phyloP scores from a whole-genome alignment of 768 basidiomycete genomes.

The Pulveroboletus sp. region DNA sequence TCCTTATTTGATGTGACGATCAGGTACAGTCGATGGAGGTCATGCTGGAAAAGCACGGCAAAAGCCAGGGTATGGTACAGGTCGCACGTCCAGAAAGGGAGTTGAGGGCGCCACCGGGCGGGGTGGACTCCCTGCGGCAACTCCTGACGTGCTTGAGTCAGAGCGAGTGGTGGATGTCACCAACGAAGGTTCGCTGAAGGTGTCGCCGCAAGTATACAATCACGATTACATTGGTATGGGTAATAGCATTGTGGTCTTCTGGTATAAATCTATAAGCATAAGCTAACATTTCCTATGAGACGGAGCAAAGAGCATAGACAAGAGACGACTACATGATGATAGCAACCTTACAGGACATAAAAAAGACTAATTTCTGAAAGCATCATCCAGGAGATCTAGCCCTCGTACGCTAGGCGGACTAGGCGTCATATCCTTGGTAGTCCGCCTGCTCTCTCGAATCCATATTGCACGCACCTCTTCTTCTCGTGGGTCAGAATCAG shows the following conservation, averaged over 20 bases:
- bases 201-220: constrained; percentile 8
- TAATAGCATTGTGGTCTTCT: neutral
- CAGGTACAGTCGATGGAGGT: constrained; percentile 55
- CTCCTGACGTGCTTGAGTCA: constrained; percentile 51
- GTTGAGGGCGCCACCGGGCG: constrained; percentile 41
- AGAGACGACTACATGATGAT: constrained; percentile 10
- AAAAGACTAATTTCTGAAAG: constrained; percentile 30
- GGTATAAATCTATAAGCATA: constrained; percentile 26
- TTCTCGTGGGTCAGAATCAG: constrained; percentile 34
- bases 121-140: constrained; percentile 50
- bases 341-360: constrained; percentile 1
- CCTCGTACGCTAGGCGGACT: constrained; percentile 5
- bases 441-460: constrained; percentile 36
- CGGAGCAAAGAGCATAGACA: constrained; percentile 6
- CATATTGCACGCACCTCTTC: constrained; percentile 43
- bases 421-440: constrained; percentile 33
- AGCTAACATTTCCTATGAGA: constrained; percentile 8
- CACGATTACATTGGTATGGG: constrained; percentile 6
- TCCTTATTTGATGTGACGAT: constrained; percentile 1
- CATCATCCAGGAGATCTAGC: constrained; percentile 26
- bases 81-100: constrained; percentile 26
- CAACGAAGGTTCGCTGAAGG: neutral
- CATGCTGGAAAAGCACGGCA: constrained; percentile 49
- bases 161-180: constrained; percentile 51
- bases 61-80: constrained; percentile 15